phyloP scores from a whole-genome alignment of 495 filamentous ascomycete species.

The Daldinia grandis region DNA sequence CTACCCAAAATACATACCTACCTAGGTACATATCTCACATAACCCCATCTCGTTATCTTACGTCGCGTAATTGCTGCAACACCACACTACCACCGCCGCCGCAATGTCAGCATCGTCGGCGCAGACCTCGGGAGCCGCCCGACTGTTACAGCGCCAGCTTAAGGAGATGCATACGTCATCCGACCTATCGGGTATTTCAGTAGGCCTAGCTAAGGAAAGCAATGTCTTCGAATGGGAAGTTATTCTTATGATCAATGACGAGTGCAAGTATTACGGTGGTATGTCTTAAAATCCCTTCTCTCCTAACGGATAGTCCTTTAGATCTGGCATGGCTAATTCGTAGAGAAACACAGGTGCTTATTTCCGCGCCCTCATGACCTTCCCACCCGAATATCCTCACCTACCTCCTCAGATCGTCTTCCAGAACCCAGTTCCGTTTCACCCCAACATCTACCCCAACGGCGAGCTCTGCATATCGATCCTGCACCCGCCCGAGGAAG shows the following conservation, averaged over 20 bases:
- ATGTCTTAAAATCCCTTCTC: slow-evolving; percentile 29
- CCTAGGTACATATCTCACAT: neutral
- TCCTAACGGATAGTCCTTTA: neutral
- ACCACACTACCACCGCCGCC: neutral
- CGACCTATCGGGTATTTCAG: slow-evolving; percentile 93
- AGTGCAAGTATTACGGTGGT: slow-evolving; percentile 94
- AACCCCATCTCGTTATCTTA: neutral
- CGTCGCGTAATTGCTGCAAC: neutral
- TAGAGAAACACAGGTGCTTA: slow-evolving; percentile 72
- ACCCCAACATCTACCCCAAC: slow-evolving; percentile 92
- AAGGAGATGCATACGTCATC: slow-evolving; percentile 93
- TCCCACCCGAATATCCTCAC: slow-evolving; percentile 85
- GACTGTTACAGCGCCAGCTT: slow-evolving; percentile 82
- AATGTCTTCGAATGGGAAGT: slow-evolving; percentile 99
- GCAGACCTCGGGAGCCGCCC: slow-evolving; percentile 62
- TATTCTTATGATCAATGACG: slow-evolving; percentile 98
- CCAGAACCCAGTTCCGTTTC: slow-evolving; percentile 83
- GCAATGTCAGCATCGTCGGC: slow-evolving; percentile 43
- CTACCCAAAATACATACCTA: neutral
- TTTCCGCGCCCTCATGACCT: slow-evolving; percentile 82
- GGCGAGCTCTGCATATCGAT: slow-evolving; percentile 98
- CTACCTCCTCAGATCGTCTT: slow-evolving; percentile 93
- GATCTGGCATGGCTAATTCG: slow-evolving; percentile 9
- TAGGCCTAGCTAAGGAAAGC: slow-evolving; percentile 80
- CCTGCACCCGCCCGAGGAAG: slow-evolving; percentile 94